These are phyloP conservation scores for Elsinoe batatas DNA, from an alignment of 2,329 filamentous ascomycete genomes.

Conservation along the genomic window DNA sequence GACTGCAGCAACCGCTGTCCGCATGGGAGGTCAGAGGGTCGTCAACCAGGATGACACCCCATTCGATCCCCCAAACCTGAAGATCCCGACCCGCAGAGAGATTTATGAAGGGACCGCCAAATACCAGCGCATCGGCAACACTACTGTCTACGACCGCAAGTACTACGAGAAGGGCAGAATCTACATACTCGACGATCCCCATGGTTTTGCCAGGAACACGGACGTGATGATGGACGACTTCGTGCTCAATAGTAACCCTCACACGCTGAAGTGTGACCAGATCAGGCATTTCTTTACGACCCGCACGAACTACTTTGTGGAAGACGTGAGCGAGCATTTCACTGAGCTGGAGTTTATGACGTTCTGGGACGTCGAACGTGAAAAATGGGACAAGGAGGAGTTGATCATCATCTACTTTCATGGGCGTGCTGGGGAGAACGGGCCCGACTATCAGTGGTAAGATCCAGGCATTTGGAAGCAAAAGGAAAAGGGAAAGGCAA, in stretches of 20 bases:
- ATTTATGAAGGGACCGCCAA: not conserved
- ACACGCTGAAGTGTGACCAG: not conserved
- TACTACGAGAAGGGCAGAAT: slow-evolving; percentile 1
- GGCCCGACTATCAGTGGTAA: slow-evolving; percentile 3
- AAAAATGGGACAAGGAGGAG: not conserved
- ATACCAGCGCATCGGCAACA: not conserved
- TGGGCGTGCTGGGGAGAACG: slow-evolving; percentile 4
- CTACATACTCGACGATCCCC: slow-evolving; percentile 4
- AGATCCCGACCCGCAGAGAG: not conserved
- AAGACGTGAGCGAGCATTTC: not conserved
- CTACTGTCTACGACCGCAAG: slow-evolving; percentile 9
- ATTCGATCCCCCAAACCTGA: not conserved
- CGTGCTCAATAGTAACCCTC: not conserved
- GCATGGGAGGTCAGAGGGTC: too few relatives aligned
- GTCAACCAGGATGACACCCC: not conserved
- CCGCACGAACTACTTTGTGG: not conserved
- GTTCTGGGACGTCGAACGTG: not conserved
- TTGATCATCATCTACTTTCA: slow-evolving; percentile 11
- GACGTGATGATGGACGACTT: not conserved
- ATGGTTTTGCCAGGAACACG: not conserved
- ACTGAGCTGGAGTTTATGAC: not conserved
- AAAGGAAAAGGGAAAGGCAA: not conserved
- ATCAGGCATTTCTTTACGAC: slow-evolving; percentile 2
- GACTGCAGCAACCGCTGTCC: too few relatives aligned
- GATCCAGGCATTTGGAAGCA: not conserved